Percentiles rank a stretch among this genome's conserved stretches.
phyloP scores from a whole-genome alignment of 257 asterid genomes.

The Dorcoceras hygrometricum region DNA sequence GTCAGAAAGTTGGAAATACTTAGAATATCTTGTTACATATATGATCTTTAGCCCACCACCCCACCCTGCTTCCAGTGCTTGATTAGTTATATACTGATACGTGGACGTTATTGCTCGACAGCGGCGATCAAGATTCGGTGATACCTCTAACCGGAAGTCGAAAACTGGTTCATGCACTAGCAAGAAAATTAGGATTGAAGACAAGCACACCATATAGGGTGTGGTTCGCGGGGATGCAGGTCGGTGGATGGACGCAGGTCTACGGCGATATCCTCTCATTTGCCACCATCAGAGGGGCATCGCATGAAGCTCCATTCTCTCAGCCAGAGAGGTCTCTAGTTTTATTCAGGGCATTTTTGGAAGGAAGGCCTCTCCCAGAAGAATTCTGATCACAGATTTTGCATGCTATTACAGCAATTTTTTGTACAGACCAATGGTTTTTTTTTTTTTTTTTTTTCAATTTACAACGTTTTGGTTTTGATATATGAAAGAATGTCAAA shows the following conservation, averaged over 20 bases:
- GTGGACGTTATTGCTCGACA: constrained; percentile 23
- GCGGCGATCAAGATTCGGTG: constrained; percentile 91
- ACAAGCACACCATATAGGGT: constrained; percentile 63
- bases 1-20: no score
- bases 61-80: no score
- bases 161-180: constrained; percentile 53
- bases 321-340: constrained; percentile 82
- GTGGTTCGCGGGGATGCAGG: constrained; percentile 86
- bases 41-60: no score
- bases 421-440: no score
- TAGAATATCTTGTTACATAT: no score
- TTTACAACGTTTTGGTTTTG: no score
- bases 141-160: constrained; percentile 79
- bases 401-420: not conserved
- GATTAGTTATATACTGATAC: no score
- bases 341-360: constrained; percentile 63
- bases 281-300: constrained; percentile 75
- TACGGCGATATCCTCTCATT: constrained; percentile 55
- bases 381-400: constrained; percentile 32
- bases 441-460: no score
- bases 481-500: no score
- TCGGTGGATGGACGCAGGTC: constrained; percentile 82
- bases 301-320: constrained; percentile 84
- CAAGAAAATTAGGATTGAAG: constrained; percentile 38
- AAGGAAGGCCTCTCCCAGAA: constrained; percentile 67